Conservation (phyloP, 345 rosid genomes). For the Citropsis articulata region DNA sequence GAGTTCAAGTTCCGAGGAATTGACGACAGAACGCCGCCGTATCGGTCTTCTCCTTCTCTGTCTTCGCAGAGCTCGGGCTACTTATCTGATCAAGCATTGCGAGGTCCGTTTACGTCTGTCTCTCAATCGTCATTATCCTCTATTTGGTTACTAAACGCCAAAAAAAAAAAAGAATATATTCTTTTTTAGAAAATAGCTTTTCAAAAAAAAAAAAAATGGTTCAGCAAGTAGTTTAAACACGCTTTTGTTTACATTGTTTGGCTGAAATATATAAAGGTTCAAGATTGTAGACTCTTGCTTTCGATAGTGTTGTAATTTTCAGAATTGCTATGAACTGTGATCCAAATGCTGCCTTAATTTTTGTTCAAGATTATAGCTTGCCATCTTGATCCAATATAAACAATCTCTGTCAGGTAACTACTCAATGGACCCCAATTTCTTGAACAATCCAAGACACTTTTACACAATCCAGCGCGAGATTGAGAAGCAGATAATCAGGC, state of each 20-base stretch:
- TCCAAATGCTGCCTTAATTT: background rate
- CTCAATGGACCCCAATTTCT: background rate
- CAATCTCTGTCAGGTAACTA: background rate
- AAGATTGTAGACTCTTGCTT: background rate
- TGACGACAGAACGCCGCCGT: conserved; percentile 22
- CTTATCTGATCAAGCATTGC: conserved; percentile 22
- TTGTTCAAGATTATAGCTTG: background rate
- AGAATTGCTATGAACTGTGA: background rate
- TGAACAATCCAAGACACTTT: conserved; percentile 8
- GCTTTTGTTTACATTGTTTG: background rate
- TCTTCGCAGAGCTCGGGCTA: conserved; percentile 11
- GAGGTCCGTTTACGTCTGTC: conserved; percentile 14
- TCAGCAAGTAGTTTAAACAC: background rate
- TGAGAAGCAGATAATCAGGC: conserved; percentile 42
- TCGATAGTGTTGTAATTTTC: background rate
- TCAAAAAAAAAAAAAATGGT: too few species aligned
- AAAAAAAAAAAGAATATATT: too few species aligned
- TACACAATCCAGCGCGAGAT: conserved; percentile 26
- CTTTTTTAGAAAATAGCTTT: too few species aligned
- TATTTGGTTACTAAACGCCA: background rate
- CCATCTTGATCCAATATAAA: background rate
- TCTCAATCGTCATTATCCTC: background rate
- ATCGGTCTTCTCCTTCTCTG: conserved; percentile 9
- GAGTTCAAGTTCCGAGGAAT: conserved; percentile 45
- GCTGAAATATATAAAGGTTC: background rate